Evolutionary conservation across 768 basidiomycete species (phyloP).

Genomic region (Tylopilus subfusipes): DNA sequence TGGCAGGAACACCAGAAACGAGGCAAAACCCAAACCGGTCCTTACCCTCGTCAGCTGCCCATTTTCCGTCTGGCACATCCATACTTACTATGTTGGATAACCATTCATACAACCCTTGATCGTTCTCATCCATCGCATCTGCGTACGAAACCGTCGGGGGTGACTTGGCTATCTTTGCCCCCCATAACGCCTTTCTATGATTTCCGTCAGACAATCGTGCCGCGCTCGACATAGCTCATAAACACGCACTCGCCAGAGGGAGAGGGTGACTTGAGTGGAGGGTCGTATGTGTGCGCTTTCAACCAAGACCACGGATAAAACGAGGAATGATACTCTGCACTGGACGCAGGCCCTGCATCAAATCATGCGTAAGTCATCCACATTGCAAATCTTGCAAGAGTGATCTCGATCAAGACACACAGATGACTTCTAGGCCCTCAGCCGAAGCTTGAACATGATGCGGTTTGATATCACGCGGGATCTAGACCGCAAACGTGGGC

Average conservation of each 20-base stretch:
- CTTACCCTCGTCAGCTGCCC: constrained; percentile 37
- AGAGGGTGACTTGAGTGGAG: constrained; percentile 37
- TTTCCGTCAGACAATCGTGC: background rate
- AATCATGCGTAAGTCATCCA: background rate
- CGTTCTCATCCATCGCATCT: constrained; percentile 65
- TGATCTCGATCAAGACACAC: constrained; percentile 40
- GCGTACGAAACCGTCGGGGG: constrained; percentile 74
- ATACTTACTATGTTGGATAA: constrained; percentile 68
- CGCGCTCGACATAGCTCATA: background rate
- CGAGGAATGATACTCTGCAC: constrained; percentile 63
- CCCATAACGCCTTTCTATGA: constrained; percentile 73
- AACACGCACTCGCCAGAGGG: constrained; percentile 42
- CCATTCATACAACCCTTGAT: constrained; percentile 75
- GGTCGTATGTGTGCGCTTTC: constrained; percentile 74
- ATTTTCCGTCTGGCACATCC: background rate
- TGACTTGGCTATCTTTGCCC: constrained; percentile 64
- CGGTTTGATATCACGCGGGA: constrained; percentile 72
- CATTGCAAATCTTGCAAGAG: background rate
- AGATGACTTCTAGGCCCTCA: constrained; percentile 71
- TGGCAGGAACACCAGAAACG: constrained; percentile 73
- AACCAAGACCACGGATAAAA: constrained; percentile 89
- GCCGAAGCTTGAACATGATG: constrained; percentile 48
- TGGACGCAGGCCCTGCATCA: constrained; percentile 20
- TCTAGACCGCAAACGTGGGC: constrained; percentile 43
- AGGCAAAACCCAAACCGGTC: constrained; percentile 88